Evolutionary conservation across 176 grass and related monocot genomes (phyloP), one percentile per base, ranked within the genome.

Genomic region (barley (Hordeum vulgare)): DNA sequence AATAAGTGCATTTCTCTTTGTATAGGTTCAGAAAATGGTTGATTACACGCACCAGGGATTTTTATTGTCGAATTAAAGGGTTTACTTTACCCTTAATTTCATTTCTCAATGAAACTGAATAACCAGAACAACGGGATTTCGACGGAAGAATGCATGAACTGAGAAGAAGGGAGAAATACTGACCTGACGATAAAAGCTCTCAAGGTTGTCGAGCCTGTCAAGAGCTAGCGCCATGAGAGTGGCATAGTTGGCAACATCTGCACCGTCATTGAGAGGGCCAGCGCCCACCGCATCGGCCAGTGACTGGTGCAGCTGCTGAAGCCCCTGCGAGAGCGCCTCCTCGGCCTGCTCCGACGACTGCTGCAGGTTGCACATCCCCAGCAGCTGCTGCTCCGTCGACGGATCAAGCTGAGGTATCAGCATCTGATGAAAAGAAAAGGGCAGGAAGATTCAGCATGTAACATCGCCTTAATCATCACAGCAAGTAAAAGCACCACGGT

Each of bases 121-220:
- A n/a, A n/a, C n/a, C 6, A 6, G 33, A 73, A 65, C 39, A 60
- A 40, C n/a, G 66, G 66, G 33, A 21, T 63, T 39, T 71, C 21
- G 33, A 59, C 5, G 4, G 45, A 6, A 33, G 3, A 20, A 51
- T 58, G 67, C 36, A 81, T 29, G 39, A 15, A 34, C 27, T 11
- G 45, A 3, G 15, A 79, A 6, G 69, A 53, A 45, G 42, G 41
- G 18, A 15, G 74, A 85, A 71, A 69, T 78, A 61, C 75, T 51
- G 68, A 98, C 96, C 87, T 99, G 81, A n/a, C 83, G 84, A 75
- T 94, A 85, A 85, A 99, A 92, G 69, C 77, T 80, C 81, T 99
- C 96, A 2, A 99, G 83, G 78, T 57, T 89, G 41, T 89, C 88
- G 15, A 99, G 93, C 83, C 89, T 92, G 60, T 83, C 81, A 23